phyloP scores from a whole-genome alignment of 2,329 filamentous ascomycete species.

The Penicillium sp. region DNA sequence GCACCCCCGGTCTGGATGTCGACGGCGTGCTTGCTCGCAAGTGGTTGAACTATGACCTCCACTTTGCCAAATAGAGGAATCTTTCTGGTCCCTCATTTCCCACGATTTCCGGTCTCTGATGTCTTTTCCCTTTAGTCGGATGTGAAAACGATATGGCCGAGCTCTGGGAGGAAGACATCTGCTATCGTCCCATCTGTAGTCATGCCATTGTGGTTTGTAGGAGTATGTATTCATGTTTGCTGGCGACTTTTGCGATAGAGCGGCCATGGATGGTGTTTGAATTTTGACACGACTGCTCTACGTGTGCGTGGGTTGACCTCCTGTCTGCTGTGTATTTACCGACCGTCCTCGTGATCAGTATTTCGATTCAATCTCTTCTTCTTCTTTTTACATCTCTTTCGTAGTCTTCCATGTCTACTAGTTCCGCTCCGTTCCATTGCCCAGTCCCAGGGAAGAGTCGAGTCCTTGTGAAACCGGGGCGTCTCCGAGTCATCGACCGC shows the following conservation, averaged over 20 bases:
- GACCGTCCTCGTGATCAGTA: background rate
- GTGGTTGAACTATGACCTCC: conserved; percentile 95
- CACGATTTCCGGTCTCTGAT: no score
- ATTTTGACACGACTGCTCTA: background rate
- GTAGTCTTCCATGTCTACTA: background rate
- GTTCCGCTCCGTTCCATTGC: background rate
- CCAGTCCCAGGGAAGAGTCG: conserved; percentile 1
- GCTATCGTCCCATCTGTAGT: background rate
- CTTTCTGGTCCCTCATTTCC: background rate
- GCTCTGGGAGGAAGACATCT: background rate
- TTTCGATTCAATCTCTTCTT: background rate
- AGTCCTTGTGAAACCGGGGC: conserved; percentile 16
- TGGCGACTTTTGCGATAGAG: conserved; percentile 12
- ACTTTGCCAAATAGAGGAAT: conserved; percentile 85
- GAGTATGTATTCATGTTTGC: conserved; percentile 14
- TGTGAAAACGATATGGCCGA: background rate
- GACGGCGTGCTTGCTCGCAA: conserved; percentile 79
- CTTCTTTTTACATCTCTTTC: background rate
- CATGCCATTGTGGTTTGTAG: conserved; percentile 7
- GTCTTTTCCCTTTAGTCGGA: background rate
- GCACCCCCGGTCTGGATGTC: conserved; percentile 82
- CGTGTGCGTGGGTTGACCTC: background rate
- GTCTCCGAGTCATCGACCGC: background rate
- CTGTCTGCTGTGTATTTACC: conserved; percentile 4
- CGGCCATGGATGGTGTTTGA: conserved; percentile 4